Evolutionary conservation across 495 filamentous ascomycete genomes (phyloP).

Genomic region (Tuber magnatum): DNA sequence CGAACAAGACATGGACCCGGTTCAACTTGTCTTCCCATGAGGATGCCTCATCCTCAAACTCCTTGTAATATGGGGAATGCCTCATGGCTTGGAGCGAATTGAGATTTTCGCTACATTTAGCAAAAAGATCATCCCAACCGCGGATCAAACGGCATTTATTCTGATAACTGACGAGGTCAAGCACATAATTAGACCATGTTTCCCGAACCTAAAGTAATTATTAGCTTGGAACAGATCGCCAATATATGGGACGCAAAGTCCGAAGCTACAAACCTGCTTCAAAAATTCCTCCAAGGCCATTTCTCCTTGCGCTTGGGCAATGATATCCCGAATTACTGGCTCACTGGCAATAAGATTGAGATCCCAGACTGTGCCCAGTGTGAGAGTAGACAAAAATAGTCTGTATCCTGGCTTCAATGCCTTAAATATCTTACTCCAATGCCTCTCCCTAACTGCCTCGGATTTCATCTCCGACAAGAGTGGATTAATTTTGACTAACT

Average conservation of each 20-base stretch:
- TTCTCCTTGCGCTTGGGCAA: conserved; percentile 91
- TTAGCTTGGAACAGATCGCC: conserved; percentile 7
- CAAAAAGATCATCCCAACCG: conserved; percentile 96
- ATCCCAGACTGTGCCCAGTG: conserved; percentile 96
- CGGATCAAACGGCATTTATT: conserved; percentile 95
- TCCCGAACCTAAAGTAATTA: conserved; percentile 56
- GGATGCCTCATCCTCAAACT: conserved; percentile 94
- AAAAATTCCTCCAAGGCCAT: conserved; percentile 98
- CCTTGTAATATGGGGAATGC: conserved; percentile 97
- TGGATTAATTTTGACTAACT: conserved; percentile 79
- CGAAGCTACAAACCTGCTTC: conserved; percentile 55
- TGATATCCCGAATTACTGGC: conserved; percentile 77
- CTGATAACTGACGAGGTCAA: conserved; percentile 94
- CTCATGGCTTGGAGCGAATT: conserved; percentile 98
- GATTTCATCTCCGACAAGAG: conserved; percentile 88
- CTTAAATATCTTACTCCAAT: conserved; percentile 98
- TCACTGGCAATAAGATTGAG: conserved; percentile 81
- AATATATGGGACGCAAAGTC: background rate
- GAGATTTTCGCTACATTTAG: conserved; percentile 95
- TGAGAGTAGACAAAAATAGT: conserved; percentile 87
- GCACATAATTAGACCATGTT: conserved; percentile 86
- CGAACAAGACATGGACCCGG: conserved; percentile 91
- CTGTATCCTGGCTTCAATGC: conserved; percentile 79
- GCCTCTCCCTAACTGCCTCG: conserved; percentile 87
- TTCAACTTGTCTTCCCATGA: conserved; percentile 98